These are phyloP conservation scores for Fraxinus xanthoxyloides DNA, from an alignment of 305 asterid species.

Conservation along the genomic window DNA sequence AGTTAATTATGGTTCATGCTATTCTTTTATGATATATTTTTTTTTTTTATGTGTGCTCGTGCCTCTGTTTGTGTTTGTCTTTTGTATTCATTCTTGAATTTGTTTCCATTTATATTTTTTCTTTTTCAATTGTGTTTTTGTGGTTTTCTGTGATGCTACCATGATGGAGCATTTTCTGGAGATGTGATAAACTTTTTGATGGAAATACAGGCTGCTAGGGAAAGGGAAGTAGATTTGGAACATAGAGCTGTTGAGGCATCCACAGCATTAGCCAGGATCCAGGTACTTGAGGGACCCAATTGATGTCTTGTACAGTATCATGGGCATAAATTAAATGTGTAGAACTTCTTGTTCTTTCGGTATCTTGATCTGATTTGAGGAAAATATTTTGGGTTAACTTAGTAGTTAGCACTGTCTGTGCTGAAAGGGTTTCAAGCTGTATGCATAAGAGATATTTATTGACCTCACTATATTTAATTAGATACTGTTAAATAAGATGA, in stretches of 20 bases:
- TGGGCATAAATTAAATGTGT: background rate
- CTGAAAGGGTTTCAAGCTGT: background rate
- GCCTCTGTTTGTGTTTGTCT: constrained; percentile 11
- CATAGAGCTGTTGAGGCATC: constrained; percentile 96
- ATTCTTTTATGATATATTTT: background rate
- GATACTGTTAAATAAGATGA: background rate
- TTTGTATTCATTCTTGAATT: background rate
- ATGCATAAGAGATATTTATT: background rate
- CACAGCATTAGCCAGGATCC: constrained; percentile 84
- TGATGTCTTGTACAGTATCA: constrained; percentile 4
- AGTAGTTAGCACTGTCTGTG: background rate
- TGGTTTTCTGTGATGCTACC: background rate
- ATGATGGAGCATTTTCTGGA: constrained; percentile 9
- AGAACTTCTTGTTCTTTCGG: background rate
- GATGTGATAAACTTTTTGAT: constrained; percentile 27
- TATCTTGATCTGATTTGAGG: constrained; percentile 15
- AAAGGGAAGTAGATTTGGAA: constrained; percentile 97
- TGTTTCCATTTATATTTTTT: background rate
- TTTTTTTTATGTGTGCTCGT: background rate
- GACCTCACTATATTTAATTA: background rate
- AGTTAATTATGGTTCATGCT: background rate
- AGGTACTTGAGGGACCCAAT: constrained; percentile 51
- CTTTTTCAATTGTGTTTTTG: background rate
- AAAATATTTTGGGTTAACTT: background rate
- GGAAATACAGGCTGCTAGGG: constrained; percentile 77